Percentiles rank a stretch among this genome's conserved stretches.
phyloP scores from a whole-genome alignment of 768 basidiomycete genomes.

The Wakefieldia striispora region DNA sequence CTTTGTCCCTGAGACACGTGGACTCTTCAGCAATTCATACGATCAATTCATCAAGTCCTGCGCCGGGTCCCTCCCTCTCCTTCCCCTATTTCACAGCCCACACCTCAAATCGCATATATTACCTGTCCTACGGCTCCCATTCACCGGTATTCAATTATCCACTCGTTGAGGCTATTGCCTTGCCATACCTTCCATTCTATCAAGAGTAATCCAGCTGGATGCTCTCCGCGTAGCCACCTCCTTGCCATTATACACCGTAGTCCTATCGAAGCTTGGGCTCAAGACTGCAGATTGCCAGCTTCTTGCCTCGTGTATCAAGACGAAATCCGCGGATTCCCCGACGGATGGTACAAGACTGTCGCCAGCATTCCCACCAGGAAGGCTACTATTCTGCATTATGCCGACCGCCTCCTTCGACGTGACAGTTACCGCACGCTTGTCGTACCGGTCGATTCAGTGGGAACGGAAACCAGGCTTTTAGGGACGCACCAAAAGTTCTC shows the following conservation, averaged over 20 bases:
- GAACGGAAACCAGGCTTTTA: neutral
- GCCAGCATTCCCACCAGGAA: neutral
- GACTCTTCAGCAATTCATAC: conserved; percentile 1
- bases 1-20: conserved; percentile 9
- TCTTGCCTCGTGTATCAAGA: conserved; percentile 51
- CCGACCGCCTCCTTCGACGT: conserved; percentile 54
- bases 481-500: conserved; percentile 46
- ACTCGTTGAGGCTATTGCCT: neutral
- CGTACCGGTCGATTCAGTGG: conserved; percentile 3
- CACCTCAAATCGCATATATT: conserved; percentile 1
- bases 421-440: conserved; percentile 50
- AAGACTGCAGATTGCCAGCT: conserved; percentile 47
- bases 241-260: conserved; percentile 16
- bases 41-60: neutral
- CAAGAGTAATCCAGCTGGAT: conserved; percentile 16
- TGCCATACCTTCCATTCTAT: conserved; percentile 9
- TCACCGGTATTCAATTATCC: neutral
- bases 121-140: neutral
- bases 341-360: conserved; percentile 34
- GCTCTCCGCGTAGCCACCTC: conserved; percentile 17
- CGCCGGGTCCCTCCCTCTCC: too few species aligned
- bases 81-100: neutral
- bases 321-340: conserved; percentile 54
- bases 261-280: conserved; percentile 38
- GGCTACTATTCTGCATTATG: conserved; percentile 7